Percentiles rank a stretch among this genome's conserved stretches.
These are phyloP conservation scores for Beta lomatogona DNA, from an alignment of 179 eudicot genomes.

Conservation along the genomic window DNA sequence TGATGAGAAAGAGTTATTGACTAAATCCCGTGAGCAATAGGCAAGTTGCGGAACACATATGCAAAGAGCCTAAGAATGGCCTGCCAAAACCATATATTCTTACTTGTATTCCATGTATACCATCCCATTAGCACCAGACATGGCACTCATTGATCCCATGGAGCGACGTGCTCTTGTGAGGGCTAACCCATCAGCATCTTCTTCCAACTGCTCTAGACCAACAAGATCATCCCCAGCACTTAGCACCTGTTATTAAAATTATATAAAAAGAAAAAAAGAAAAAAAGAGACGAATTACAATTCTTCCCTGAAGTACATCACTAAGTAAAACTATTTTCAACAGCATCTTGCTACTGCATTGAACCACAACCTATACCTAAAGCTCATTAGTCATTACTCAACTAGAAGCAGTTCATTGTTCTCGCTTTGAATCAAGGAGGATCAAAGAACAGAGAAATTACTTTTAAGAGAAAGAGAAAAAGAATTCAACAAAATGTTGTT, in stretches of 20 bases:
- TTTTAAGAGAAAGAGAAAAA: neutral
- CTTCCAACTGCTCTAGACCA: conserved; percentile 89
- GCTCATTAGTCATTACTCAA: too few relatives aligned
- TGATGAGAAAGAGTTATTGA: neutral
- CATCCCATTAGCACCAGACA: conserved; percentile 97
- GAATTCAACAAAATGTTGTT: neutral
- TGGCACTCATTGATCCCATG: conserved; percentile 87
- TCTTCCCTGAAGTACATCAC: neutral
- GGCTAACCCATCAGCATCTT: conserved; percentile 86
- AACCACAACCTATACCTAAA: neutral
- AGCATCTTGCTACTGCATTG: neutral
- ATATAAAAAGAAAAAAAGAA: neutral
- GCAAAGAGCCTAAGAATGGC: neutral
- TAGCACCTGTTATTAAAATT: conserved; percentile 51
- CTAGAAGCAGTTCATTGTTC: neutral
- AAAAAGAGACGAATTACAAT: neutral
- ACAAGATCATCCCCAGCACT: conserved; percentile 86
- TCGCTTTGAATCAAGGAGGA: neutral
- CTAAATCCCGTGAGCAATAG: neutral
- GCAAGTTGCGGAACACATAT: neutral
- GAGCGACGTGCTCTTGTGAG: conserved; percentile 80
- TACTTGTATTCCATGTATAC: conserved; percentile 94
- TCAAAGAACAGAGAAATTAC: neutral
- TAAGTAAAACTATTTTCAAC: neutral
- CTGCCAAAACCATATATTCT: conserved; percentile 16